phyloP scores from a whole-genome alignment of 306 rosid genomes.

The Delonix regia region DNA sequence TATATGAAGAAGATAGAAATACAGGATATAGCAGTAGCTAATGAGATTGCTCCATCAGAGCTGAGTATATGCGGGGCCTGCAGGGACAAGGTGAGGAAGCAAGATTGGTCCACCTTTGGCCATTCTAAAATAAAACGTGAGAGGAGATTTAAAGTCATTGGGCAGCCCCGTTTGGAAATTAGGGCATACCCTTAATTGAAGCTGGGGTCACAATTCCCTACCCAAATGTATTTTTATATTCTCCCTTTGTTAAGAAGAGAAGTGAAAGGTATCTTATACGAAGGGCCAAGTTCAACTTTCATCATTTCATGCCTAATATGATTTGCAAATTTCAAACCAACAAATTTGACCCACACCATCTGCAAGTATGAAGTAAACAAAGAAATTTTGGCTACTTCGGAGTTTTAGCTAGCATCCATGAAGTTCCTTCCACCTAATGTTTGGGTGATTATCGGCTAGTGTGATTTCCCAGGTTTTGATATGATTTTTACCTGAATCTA shows the following conservation, averaged over 20 bases:
- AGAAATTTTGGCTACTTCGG: not conserved
- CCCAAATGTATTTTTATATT: not conserved
- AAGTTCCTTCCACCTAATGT: not conserved
- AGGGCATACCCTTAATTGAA: not conserved
- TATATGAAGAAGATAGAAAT: conserved; percentile 33
- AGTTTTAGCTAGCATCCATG: not conserved
- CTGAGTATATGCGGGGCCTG: conserved; percentile 19
- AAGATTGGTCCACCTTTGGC: conserved; percentile 14
- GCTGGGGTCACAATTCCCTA: conserved; percentile 12
- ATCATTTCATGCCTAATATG: conserved; percentile 3
- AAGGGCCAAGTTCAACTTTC: not conserved
- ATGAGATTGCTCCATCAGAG: not conserved
- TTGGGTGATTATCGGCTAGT: not conserved
- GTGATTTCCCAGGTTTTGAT: not conserved
- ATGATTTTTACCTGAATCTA: not conserved
- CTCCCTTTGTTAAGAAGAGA: not conserved
- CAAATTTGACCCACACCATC: not conserved
- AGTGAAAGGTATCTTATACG: not conserved
- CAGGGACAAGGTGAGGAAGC: conserved; percentile 11
- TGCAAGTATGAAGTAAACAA: not conserved
- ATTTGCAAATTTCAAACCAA: not conserved
- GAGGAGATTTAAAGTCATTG: not conserved
- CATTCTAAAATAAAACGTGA: conserved; percentile 1
- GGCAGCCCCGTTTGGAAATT: not conserved
- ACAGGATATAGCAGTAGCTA: not conserved